Percentiles rank a stretch among this genome's conserved stretches.
Conservation (phyloP, 2,329 filamentous ascomycete species). For the Colletotrichum sublineola region DNA sequence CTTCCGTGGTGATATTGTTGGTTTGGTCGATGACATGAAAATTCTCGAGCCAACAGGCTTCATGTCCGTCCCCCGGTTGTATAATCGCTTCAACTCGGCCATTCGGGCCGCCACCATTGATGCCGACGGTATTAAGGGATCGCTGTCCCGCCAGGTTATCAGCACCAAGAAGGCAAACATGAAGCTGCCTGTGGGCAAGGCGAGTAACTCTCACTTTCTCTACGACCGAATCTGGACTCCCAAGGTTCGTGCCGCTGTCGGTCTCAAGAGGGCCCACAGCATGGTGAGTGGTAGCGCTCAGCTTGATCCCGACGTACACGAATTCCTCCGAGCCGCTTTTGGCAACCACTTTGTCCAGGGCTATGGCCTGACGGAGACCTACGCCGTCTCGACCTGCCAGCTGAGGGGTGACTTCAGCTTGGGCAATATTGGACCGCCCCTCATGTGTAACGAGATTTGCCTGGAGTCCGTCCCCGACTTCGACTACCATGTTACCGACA, state of each 20-base stretch:
- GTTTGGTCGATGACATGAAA: constrained; percentile 92
- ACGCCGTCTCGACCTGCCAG: constrained; percentile 82
- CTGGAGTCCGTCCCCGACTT: constrained; percentile 91
- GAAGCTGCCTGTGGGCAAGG: constrained; percentile 77
- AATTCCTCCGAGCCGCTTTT: constrained; percentile 88
- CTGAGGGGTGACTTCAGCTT: constrained; percentile 76
- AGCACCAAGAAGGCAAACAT: constrained; percentile 84
- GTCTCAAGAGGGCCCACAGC: constrained; percentile 77
- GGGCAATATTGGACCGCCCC: constrained; percentile 85
- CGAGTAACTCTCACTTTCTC: constrained; percentile 82
- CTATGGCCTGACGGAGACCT: constrained; percentile 95
- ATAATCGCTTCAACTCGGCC: constrained; percentile 88
- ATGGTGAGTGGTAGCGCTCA: constrained; percentile 93
- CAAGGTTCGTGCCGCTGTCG: constrained; percentile 87
- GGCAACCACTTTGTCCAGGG: constrained; percentile 86
- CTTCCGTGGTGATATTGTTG: constrained; percentile 91
- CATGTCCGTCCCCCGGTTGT: constrained; percentile 90
- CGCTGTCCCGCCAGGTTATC: constrained; percentile 84
- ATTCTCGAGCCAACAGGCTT: constrained; percentile 85
- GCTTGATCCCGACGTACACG: constrained; percentile 87
- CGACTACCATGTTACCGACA: constrained; percentile 90
- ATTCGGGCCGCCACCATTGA: constrained; percentile 85
- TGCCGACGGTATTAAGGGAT: constrained; percentile 82
- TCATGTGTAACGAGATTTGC: constrained; percentile 79
- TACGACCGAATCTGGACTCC: constrained; percentile 92